Percentiles rank a stretch among this genome's conserved stretches.
Conservation (phyloP, 441 rosid species). For the Pelargonium australe region DNA sequence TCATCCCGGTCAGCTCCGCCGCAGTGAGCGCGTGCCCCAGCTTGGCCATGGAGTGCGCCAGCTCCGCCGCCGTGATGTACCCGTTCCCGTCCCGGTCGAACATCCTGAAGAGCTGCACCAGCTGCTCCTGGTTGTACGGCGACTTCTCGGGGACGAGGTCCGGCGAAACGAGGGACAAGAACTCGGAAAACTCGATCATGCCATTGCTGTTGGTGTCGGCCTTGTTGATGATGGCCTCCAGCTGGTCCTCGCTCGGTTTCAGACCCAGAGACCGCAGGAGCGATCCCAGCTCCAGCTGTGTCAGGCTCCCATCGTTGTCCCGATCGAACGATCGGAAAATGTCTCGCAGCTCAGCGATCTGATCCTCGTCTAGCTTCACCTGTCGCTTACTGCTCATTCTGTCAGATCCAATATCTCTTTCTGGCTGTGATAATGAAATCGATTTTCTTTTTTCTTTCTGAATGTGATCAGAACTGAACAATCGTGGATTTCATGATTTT, state of each 20-base stretch:
- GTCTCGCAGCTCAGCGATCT: not conserved
- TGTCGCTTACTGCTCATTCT: too few relatives aligned
- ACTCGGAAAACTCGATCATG: not conserved
- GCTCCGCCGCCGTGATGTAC: conserved; percentile 21
- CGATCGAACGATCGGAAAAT: not conserved
- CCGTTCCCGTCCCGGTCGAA: conserved; percentile 23
- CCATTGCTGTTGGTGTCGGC: not conserved
- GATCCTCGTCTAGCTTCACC: not conserved
- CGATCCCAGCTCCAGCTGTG: not conserved
- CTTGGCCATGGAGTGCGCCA: conserved; percentile 22
- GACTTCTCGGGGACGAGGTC: not conserved
- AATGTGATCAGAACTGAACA: too few relatives aligned
- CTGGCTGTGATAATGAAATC: too few relatives aligned
- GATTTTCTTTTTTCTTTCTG: too few relatives aligned
- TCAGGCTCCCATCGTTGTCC: not conserved
- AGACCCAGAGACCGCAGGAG: not conserved
- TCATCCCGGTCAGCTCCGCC: not conserved
- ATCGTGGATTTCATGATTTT: too few relatives aligned
- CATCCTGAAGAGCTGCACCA: conserved; percentile 18
- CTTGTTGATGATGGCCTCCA: not conserved
- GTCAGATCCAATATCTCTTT: too few relatives aligned
- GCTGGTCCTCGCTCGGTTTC: not conserved
- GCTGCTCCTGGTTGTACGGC: conserved; percentile 16
- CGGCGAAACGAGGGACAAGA: not conserved
- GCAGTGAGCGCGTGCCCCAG: conserved; percentile 15